Conservation (phyloP, 2,329 filamentous ascomycete species). For the Neoascochyta sp. region DNA sequence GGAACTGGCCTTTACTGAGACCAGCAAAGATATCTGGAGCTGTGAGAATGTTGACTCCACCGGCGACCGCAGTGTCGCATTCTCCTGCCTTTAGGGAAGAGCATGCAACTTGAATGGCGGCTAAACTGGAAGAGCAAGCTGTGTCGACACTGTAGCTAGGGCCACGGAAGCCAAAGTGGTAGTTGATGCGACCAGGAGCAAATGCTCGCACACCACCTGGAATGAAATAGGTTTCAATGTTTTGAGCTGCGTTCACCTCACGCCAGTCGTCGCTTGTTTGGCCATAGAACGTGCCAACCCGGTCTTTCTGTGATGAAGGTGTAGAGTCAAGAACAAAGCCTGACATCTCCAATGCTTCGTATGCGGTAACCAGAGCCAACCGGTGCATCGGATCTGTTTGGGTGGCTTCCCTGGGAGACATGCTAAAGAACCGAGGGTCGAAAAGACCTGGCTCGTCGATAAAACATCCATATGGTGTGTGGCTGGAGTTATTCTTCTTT, state of each 20-base stretch:
- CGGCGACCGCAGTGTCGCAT: conserved; percentile 19
- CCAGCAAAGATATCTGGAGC: conserved; percentile 30
- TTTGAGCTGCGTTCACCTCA: conserved; percentile 14
- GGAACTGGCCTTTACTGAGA: conserved; percentile 17
- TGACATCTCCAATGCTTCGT: conserved; percentile 24
- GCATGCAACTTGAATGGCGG: conserved; percentile 24
- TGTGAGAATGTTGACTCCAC: conserved; percentile 19
- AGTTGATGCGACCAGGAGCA: conserved; percentile 49
- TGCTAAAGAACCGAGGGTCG: conserved; percentile 27
- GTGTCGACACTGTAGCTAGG: conserved; percentile 44
- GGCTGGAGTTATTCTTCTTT: conserved; percentile 4
- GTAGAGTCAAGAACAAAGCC: conserved; percentile 23
- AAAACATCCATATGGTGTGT: conserved; percentile 22
- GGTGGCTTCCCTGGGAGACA: conserved; percentile 27
- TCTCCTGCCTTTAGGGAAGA: conserved; percentile 28
- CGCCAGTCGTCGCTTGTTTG: conserved; percentile 27
- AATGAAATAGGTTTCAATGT: conserved; percentile 53
- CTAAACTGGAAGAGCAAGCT: conserved; percentile 36
- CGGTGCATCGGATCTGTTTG: conserved; percentile 24
- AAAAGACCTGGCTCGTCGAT: conserved; percentile 25
- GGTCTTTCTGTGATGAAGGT: conserved; percentile 19
- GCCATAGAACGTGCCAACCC: conserved; percentile 35
- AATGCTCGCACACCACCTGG: conserved; percentile 54
- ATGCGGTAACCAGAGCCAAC: conserved; percentile 15
- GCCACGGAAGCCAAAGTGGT: conserved; percentile 32